Conservation (phyloP, 1,139 yeast genomes). For the Magnusiomyces sp. region DNA sequence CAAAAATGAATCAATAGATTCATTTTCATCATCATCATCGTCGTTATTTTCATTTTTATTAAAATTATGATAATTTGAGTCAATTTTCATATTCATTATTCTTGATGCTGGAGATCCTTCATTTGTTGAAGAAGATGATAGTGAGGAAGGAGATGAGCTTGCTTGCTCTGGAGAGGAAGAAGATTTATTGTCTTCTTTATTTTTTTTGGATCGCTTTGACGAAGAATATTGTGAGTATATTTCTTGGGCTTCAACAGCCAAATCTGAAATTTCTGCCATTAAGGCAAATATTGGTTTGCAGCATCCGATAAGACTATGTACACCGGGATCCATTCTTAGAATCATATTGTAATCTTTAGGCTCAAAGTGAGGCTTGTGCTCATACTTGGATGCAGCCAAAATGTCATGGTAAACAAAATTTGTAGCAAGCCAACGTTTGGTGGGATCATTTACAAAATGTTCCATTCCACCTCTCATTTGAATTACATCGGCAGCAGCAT, state of each 20-base stretch:
- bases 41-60: neutral
- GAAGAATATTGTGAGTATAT: neutral
- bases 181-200: neutral
- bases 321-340: constrained; percentile 30
- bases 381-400: constrained; percentile 45
- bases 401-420: constrained; percentile 79
- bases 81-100: too few species aligned
- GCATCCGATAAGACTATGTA: constrained; percentile 67
- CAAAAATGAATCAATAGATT: neutral
- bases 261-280: constrained; percentile 59
- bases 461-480: constrained; percentile 49
- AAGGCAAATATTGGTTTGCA: constrained; percentile 57
- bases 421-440: constrained; percentile 66
- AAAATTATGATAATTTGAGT: too few species aligned
- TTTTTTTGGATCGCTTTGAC: neutral
- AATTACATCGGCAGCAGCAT: constrained; percentile 54
- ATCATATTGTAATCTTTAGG: constrained; percentile 44
- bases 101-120: neutral
- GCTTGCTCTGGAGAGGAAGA: neutral
- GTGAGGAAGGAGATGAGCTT: neutral
- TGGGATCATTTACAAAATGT: constrained; percentile 44
- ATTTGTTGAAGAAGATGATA: neutral
- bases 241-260: constrained; percentile 41
- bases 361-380: constrained; percentile 29
- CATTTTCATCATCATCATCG: neutral